Percentiles rank a stretch among this genome's conserved stretches.
These are phyloP conservation scores for Kalaharituber pfeilii DNA, from an alignment of 2,329 filamentous ascomycete genomes.

Conservation along the genomic window DNA sequence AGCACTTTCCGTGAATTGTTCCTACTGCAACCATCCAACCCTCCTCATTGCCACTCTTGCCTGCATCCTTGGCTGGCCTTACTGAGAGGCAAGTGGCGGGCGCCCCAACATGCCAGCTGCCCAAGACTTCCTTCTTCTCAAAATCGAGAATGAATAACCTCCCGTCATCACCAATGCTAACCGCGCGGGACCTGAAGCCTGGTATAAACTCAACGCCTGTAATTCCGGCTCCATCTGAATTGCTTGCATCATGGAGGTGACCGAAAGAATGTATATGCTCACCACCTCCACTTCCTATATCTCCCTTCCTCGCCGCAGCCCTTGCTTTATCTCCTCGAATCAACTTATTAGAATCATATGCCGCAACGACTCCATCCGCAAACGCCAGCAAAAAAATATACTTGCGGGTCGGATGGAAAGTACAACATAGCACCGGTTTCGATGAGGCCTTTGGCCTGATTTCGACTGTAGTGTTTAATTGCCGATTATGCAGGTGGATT, in stretches of 20 bases:
- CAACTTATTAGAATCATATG: slow-evolving; percentile 22
- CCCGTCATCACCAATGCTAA: slow-evolving; percentile 23
- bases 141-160: slow-evolving; percentile 21
- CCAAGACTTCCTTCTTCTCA: slow-evolving; percentile 18
- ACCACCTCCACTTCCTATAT: slow-evolving; percentile 12
- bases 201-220: slow-evolving; percentile 22
- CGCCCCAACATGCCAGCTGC: slow-evolving; percentile 21
- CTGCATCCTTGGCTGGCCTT: slow-evolving; percentile 12
- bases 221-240: slow-evolving; percentile 20
- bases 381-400: slow-evolving; percentile 21
- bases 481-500: slow-evolving; percentile 21
- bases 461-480: slow-evolving; percentile 19
- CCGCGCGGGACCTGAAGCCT: slow-evolving; percentile 19
- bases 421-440: slow-evolving; percentile 17
- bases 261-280: slow-evolving; percentile 22
- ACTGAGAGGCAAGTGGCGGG: slow-evolving; percentile 19
- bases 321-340: slow-evolving; percentile 8
- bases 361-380: slow-evolving; percentile 21
- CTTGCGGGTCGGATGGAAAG: slow-evolving; percentile 21
- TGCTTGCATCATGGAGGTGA: slow-evolving; percentile 20
- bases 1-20: slow-evolving; percentile 22
- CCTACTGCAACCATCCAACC: slow-evolving; percentile 21
- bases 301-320: slow-evolving; percentile 12
- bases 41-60: slow-evolving; percentile 11
- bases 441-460: slow-evolving; percentile 19